A percentile compares a stretch with the other conserved stretches of the same genome.
phyloP scores from a whole-genome alignment of 176 grass and related monocot genomes.

The Oryza coarctata region DNA sequence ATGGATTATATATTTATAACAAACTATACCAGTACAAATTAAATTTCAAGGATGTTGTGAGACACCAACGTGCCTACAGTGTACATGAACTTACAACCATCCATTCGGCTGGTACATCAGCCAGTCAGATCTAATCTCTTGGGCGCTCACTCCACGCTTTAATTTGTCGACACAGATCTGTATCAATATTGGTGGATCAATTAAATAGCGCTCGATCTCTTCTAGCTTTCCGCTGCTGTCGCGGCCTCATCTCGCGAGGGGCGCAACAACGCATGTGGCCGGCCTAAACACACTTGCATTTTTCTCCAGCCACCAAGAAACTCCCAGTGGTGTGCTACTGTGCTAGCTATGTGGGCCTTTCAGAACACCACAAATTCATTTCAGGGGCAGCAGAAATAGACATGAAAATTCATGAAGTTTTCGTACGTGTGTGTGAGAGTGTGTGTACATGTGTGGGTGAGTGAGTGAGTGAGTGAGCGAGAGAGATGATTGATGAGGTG shows the following conservation, averaged over 20 bases:
- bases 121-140: slow-evolving; percentile 13
- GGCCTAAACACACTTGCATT: neutral
- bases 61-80: neutral
- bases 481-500: neutral
- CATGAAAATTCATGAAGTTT: too few species aligned
- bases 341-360: neutral
- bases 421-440: too few species aligned
- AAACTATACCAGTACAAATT: too few species aligned
- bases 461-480: neutral
- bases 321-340: neutral
- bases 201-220: neutral
- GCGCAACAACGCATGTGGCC: slow-evolving; percentile 32
- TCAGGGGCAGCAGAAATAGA: neutral
- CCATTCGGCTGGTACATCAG: neutral
- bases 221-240: slow-evolving; percentile 21
- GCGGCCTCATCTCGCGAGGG: neutral
- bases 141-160: slow-evolving; percentile 2
- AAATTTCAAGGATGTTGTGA: too few species aligned
- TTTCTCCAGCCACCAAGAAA: neutral
- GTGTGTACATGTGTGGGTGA: neutral
- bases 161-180: slow-evolving; percentile 35
- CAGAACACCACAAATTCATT: neutral
- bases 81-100: neutral
- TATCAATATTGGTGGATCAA: slow-evolving; percentile 24
- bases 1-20: too few species aligned